These are phyloP conservation scores for Rosa rugosa DNA, from an alignment of 306 rosid genomes.

Conservation along the genomic window DNA sequence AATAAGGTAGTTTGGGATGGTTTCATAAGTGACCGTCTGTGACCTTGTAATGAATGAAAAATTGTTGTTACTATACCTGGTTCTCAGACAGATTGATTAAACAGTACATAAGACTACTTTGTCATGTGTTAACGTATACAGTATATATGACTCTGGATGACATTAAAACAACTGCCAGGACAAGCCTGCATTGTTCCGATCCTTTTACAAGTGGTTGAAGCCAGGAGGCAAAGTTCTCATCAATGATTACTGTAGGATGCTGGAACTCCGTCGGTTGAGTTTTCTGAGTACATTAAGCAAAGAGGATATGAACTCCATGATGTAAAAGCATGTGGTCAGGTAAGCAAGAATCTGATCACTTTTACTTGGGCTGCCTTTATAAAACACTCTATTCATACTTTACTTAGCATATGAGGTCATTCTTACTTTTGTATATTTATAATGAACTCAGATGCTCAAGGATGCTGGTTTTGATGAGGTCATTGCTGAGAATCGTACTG, in stretches of 20 bases:
- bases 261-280: slow-evolving; percentile 60
- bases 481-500: slow-evolving; percentile 71
- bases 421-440: slow-evolving; percentile 11
- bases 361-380: not conserved
- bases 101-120: not conserved
- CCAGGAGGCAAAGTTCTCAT: slow-evolving; percentile 91
- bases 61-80: not conserved
- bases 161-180: slow-evolving; percentile 45
- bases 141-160: not conserved
- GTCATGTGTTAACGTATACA: not conserved
- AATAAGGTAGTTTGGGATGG: too few species aligned
- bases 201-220: slow-evolving; percentile 87
- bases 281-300: slow-evolving; percentile 67
- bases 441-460: slow-evolving; percentile 64
- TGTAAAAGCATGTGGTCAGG: slow-evolving; percentile 63
- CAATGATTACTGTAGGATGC: slow-evolving; percentile 78
- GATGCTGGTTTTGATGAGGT: slow-evolving; percentile 80
- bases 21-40: not conserved
- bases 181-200: slow-evolving; percentile 65
- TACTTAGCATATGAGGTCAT: not conserved
- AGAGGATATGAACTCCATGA: slow-evolving; percentile 82
- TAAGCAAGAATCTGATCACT: slow-evolving; percentile 14
- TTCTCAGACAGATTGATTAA: not conserved
- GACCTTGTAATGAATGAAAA: not conserved
- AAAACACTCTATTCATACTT: not conserved